Percentiles rank a stretch among this genome's conserved stretches.
phyloP scores from a whole-genome alignment of 306 rosid genomes.

The Prunus armeniaca region DNA sequence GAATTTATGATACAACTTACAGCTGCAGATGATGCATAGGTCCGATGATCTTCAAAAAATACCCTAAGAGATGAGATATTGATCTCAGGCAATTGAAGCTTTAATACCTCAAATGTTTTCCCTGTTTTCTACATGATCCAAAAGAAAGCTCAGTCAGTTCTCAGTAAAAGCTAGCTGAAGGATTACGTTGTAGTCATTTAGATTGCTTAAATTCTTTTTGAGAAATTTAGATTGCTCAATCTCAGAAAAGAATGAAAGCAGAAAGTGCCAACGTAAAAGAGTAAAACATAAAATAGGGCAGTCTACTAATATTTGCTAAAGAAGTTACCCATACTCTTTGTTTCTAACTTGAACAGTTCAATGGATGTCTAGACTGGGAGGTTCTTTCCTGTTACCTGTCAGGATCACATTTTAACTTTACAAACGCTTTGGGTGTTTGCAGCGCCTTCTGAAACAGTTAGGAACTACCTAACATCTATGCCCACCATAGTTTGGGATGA shows the following conservation, averaged over 20 bases:
- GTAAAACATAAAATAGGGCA: neutral
- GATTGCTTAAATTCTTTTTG: neutral
- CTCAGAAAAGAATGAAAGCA: neutral
- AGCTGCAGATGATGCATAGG: slow-evolving; percentile 82
- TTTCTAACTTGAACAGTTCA: neutral
- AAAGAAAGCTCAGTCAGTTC: slow-evolving; percentile 6
- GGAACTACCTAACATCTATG: neutral
- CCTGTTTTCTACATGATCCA: slow-evolving; percentile 68
- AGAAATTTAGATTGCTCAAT: neutral
- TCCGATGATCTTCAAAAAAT: slow-evolving; percentile 84
- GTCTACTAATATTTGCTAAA: neutral
- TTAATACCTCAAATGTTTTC: slow-evolving; percentile 65
- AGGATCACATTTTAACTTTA: slow-evolving; percentile 1
- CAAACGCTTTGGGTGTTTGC: neutral
- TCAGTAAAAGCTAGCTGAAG: neutral
- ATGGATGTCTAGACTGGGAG: neutral
- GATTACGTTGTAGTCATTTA: neutral
- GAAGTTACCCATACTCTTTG: too few species aligned
- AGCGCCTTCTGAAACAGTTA: neutral
- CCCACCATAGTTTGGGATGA: neutral
- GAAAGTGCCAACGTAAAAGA: neutral
- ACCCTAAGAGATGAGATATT: slow-evolving; percentile 78
- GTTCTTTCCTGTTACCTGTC: neutral
- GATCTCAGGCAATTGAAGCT: slow-evolving; percentile 82
- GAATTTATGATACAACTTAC: slow-evolving; percentile 53